Base-by-base conservation (phyloP, 768 basidiomycete genomes). In the Calvatia gigantea region DNA sequence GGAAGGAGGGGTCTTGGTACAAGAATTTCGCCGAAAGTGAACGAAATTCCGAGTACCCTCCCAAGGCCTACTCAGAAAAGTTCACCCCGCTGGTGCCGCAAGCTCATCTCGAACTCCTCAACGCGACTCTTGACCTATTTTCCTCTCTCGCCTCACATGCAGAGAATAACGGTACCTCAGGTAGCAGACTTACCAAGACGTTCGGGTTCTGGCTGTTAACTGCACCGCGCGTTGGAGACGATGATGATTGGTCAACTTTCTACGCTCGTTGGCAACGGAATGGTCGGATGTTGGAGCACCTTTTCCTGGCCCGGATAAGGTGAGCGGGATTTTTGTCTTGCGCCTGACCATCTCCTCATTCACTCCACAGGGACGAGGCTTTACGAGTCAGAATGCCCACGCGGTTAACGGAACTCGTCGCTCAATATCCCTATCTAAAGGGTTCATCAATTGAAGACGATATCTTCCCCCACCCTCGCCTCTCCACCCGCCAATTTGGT, bases 261-360 rank as follows among this genome's bases (percentile, higher is more conserved):
- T 92, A 91, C 64, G 71, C 74, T 3, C 76, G 85, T 28, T 92
- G 91, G 91, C 87, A 92, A 61, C 74, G 76, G 27, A 79, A 82
- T 7, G 91, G 87, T 28, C 75, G 88, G 19, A 79, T 87, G 38
- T 64, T 91, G 47, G 91, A 91, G 61, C 90, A 92, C 69, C 56
- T 92, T 6, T 89, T 91, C 70, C 73, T 92, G 53, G 77, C 85
- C 15, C 76, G 80, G 54, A 82, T 91, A 54, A 80, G 91, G 90
- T 89, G 54, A 52, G 75, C 60, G 15, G n/a, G 27, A 48, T 21
- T 8, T 25, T 28, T 25, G 48, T 32, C 49, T 31, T 6, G 37
- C 7, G 21, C 29, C 2, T 9, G 8, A 7, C 31, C n/a, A 23
- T 15, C 51, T 38, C 51, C 58, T 59, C 37, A 60, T 47, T 46